Evolutionary conservation across 139 green algal genomes (phyloP).

Genomic region (Chlamydomonas sp.): DNA sequence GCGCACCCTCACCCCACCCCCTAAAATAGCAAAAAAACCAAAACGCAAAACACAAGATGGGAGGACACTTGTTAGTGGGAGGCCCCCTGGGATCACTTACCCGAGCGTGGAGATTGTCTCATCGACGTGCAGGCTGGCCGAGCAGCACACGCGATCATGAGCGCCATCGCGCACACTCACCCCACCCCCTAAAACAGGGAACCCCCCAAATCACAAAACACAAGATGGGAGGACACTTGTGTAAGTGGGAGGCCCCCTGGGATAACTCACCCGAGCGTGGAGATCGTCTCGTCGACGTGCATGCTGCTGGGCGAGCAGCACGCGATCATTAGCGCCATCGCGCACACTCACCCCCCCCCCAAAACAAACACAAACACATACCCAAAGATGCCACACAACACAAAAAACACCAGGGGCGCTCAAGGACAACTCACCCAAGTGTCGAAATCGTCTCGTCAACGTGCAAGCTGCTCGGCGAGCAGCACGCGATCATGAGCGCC

Average conservation of each 20-base stretch:
- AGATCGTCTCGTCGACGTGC: constrained; percentile 14
- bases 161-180: constrained; percentile 45
- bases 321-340: constrained; percentile 81
- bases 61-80: background rate
- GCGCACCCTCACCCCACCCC: constrained; percentile 29
- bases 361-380: background rate
- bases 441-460: constrained; percentile 15
- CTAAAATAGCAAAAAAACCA: constrained; percentile 1
- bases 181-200: constrained; percentile 21
- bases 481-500: constrained; percentile 87
- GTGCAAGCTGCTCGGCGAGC: constrained; percentile 46
- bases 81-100: constrained; percentile 28
- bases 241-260: background rate
- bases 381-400: background rate
- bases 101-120: constrained; percentile 32
- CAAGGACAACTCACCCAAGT: constrained; percentile 50
- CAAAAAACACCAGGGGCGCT: background rate
- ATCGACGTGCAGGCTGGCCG: constrained; percentile 28
- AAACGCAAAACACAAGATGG: background rate
- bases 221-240: background rate
- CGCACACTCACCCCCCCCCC: constrained; percentile 29
- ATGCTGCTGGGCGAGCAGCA: constrained; percentile 69
- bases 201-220: background rate
- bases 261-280: constrained; percentile 49
- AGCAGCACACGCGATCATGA: constrained; percentile 90